Evolutionary conservation across 345 rosid genomes (phyloP).

Genomic region (Populus pruinosa): DNA sequence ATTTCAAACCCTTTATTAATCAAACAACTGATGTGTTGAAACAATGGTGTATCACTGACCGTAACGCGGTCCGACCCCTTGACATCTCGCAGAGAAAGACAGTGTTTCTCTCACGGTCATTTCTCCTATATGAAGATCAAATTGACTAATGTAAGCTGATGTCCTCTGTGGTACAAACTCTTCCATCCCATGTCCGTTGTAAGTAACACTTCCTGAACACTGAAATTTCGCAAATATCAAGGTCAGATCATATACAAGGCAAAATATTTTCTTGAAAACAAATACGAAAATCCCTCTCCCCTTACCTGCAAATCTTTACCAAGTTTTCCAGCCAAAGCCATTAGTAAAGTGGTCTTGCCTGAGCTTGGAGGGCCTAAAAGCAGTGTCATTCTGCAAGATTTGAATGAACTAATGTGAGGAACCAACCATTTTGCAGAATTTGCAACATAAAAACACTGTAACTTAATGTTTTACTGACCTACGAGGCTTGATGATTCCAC

Average conservation of each 20-base stretch:
- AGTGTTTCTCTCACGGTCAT: constrained; percentile 68
- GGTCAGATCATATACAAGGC: background rate
- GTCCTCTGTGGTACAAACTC: constrained; percentile 63
- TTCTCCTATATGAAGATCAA: constrained; percentile 60
- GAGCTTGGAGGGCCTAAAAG: constrained; percentile 63
- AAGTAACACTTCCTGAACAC: constrained; percentile 58
- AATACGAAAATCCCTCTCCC: background rate
- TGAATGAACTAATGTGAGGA: background rate
- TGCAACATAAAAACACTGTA: background rate
- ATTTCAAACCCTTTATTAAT: background rate
- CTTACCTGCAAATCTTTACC: constrained; percentile 50
- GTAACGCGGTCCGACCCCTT: constrained; percentile 56
- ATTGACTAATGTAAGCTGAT: constrained; percentile 58
- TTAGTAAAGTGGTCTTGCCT: constrained; percentile 54
- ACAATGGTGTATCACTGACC: constrained; percentile 30
- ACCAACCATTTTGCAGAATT: background rate
- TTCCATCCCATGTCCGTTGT: constrained; percentile 61
- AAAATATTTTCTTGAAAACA: background rate
- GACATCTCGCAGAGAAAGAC: constrained; percentile 62
- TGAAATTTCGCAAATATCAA: constrained; percentile 13
- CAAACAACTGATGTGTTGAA: background rate
- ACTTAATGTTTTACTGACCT: constrained; percentile 20
- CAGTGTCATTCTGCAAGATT: constrained; percentile 47
- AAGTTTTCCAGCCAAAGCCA: constrained; percentile 58
- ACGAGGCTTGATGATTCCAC: constrained; percentile 56